These are phyloP conservation scores for Candida sp. DNA, from an alignment of 1,139 yeast species.

Conservation along the genomic window DNA sequence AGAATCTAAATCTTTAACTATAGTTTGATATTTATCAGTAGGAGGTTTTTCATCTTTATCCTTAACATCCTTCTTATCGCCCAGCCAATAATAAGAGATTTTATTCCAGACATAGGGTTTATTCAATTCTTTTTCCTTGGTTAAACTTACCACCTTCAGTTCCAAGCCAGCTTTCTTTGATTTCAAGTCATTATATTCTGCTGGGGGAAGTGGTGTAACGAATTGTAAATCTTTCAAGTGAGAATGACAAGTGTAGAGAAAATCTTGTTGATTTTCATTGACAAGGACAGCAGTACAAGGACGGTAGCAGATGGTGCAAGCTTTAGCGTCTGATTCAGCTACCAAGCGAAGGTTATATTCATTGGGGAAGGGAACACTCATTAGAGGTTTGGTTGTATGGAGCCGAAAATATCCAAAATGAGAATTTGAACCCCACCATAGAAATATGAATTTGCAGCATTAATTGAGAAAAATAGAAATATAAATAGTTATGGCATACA, in stretches of 20 bases:
- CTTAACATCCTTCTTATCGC: slow-evolving; percentile 15
- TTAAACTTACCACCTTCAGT: slow-evolving; percentile 33
- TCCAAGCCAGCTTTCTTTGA: slow-evolving; percentile 35
- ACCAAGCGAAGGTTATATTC: slow-evolving; percentile 55
- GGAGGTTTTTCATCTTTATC: slow-evolving; percentile 3
- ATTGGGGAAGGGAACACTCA: slow-evolving; percentile 45
- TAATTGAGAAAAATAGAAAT: too few species aligned
- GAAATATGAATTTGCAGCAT: too few species aligned
- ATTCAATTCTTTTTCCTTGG: slow-evolving; percentile 21
- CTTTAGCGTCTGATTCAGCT: slow-evolving; percentile 49
- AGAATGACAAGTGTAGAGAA: slow-evolving; percentile 65
- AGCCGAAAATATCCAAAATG: neutral
- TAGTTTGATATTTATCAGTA: too few species aligned
- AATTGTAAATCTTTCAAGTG: slow-evolving; percentile 64
- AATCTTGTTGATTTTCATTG: slow-evolving; percentile 51
- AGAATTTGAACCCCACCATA: too few species aligned
- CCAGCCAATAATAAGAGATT: slow-evolving; percentile 15
- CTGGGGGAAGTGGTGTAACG: slow-evolving; percentile 49
- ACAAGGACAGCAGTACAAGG: slow-evolving; percentile 63
- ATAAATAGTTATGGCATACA: too few species aligned
- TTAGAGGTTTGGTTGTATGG: slow-evolving; percentile 3
- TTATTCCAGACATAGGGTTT: slow-evolving; percentile 35
- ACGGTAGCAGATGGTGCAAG: slow-evolving; percentile 67
- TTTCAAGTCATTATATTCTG: slow-evolving; percentile 44
- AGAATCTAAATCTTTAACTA: slow-evolving; percentile 6